A percentile compares a stretch with the other conserved stretches of the same genome.
Conservation (phyloP, 352 stramenopile genomes). For the Nothophytophthora sp. region DNA sequence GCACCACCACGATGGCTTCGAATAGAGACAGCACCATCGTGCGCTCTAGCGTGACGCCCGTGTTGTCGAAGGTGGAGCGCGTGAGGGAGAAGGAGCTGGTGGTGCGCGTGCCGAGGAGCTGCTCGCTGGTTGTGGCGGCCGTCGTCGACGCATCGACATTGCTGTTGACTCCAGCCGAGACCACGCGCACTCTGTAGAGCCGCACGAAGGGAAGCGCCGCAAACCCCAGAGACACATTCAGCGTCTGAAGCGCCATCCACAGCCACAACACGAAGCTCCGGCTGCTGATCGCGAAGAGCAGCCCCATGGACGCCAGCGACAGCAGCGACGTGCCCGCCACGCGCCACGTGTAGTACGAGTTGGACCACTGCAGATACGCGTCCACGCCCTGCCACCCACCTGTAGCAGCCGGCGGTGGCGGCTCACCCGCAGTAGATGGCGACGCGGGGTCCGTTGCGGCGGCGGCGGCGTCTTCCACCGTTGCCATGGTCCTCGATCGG, state of each 20-base stretch:
- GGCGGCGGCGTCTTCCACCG: not conserved
- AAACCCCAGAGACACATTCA: conserved; percentile 61
- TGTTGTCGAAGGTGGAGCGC: conserved; percentile 40
- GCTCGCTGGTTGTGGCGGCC: conserved; percentile 7
- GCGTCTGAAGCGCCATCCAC: conserved; percentile 50
- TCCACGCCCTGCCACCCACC: conserved; percentile 37
- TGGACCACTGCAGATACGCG: conserved; percentile 56
- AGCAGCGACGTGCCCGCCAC: conserved; percentile 49
- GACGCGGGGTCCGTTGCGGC: not conserved
- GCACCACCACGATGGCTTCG: conserved; percentile 65
- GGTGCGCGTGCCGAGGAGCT: conserved; percentile 16
- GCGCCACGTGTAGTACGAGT: conserved; percentile 73
- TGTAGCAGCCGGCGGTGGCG: conserved; percentile 1
- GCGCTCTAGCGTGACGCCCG: conserved; percentile 46
- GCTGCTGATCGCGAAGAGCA: conserved; percentile 40
- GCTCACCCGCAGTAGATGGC: not conserved
- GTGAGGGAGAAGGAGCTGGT: conserved; percentile 60
- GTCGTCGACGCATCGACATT: conserved; percentile 1
- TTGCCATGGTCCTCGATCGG: too few species aligned
- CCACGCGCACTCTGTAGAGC: conserved; percentile 36
- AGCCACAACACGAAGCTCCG: conserved; percentile 38
- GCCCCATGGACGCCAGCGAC: conserved; percentile 40
- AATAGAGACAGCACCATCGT: conserved; percentile 56
- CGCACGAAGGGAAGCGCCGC: conserved; percentile 45
- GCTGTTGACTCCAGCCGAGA: not conserved